A percentile compares a stretch with the other conserved stretches of the same genome.
Conservation (phyloP, 2,329 filamentous ascomycete genomes). For the Teratosphaeria pseudoeucalypti region DNA sequence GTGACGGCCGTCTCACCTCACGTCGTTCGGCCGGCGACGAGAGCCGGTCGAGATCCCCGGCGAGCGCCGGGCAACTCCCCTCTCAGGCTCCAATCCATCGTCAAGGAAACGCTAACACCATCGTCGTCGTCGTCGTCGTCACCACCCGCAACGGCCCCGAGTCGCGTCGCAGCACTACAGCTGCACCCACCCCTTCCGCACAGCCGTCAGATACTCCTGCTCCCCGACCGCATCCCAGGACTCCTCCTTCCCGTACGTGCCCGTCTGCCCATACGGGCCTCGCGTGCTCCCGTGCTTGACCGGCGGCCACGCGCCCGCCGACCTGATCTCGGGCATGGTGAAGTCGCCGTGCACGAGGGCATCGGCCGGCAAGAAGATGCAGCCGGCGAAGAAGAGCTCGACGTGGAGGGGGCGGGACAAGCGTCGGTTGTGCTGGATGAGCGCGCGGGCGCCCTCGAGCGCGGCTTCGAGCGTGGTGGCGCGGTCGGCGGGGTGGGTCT, state of each 20-base stretch:
- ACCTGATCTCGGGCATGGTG: slow-evolving; percentile 31
- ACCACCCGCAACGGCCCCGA: background rate
- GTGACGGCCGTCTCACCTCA: no score
- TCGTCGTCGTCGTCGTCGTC: background rate
- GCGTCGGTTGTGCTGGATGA: slow-evolving; percentile 30
- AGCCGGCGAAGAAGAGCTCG: slow-evolving; percentile 42
- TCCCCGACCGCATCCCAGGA: slow-evolving; percentile 28
- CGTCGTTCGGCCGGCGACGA: no score
- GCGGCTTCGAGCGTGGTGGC: slow-evolving; percentile 29
- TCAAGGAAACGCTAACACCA: background rate
- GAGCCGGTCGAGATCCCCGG: no score
- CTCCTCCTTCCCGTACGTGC: slow-evolving; percentile 40
- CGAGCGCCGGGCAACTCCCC: no score
- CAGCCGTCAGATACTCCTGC: slow-evolving; percentile 23
- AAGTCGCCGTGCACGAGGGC: slow-evolving; percentile 40
- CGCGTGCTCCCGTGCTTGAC: slow-evolving; percentile 31
- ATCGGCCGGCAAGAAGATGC: slow-evolving; percentile 40
- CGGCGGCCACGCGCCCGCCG: slow-evolving; percentile 31
- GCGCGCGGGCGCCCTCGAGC: slow-evolving; percentile 31
- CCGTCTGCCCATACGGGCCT: slow-evolving; percentile 40
- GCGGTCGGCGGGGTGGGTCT: slow-evolving; percentile 23
- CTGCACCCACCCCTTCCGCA: slow-evolving; percentile 23
- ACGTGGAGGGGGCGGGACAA: slow-evolving; percentile 32
- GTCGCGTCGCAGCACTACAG: slow-evolving; percentile 9
- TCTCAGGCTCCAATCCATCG: no score